A percentile compares a stretch with the other conserved stretches of the same genome.
Evolutionary conservation across 306 rosid genomes (phyloP).

Genomic region (Carpinus fangiana): DNA sequence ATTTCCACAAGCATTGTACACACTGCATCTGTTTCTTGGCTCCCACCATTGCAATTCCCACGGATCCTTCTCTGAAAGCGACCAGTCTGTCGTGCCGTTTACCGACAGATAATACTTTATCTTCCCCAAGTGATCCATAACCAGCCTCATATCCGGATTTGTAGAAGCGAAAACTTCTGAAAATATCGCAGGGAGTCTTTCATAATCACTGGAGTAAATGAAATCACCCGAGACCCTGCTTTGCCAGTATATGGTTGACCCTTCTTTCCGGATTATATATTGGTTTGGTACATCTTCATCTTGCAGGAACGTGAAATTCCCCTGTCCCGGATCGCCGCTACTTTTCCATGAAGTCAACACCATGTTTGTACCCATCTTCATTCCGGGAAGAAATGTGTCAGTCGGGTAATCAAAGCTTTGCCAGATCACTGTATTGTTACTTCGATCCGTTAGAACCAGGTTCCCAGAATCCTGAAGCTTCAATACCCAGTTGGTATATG

Average conservation of each 20-base stretch:
- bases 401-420: slow-evolving; percentile 48
- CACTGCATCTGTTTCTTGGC: slow-evolving; percentile 22
- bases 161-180: no score
- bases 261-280: neutral
- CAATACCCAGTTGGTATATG: slow-evolving; percentile 1
- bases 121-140: slow-evolving; percentile 25
- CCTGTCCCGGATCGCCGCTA: neutral
- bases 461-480: slow-evolving; percentile 50
- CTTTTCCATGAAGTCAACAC: slow-evolving; percentile 35
- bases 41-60: neutral
- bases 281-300: neutral
- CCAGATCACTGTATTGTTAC: slow-evolving; percentile 20
- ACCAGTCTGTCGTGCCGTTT: neutral
- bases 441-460: slow-evolving; percentile 18
- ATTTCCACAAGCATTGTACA: slow-evolving; percentile 5
- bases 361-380: slow-evolving; percentile 32
- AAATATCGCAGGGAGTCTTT: no score
- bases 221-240: neutral
- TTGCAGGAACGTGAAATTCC: slow-evolving; percentile 31
- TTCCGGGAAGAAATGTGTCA: slow-evolving; percentile 50
- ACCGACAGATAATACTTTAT: neutral
- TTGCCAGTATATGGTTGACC: slow-evolving; percentile 6
- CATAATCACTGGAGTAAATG: neutral
- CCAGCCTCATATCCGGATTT: slow-evolving; percentile 12
- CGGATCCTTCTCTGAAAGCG: no score